Percentiles rank a stretch among this genome's conserved stretches.
Evolutionary conservation across 2,329 filamentous ascomycete species (phyloP).

Genomic region (Verticillium klebahnii): DNA sequence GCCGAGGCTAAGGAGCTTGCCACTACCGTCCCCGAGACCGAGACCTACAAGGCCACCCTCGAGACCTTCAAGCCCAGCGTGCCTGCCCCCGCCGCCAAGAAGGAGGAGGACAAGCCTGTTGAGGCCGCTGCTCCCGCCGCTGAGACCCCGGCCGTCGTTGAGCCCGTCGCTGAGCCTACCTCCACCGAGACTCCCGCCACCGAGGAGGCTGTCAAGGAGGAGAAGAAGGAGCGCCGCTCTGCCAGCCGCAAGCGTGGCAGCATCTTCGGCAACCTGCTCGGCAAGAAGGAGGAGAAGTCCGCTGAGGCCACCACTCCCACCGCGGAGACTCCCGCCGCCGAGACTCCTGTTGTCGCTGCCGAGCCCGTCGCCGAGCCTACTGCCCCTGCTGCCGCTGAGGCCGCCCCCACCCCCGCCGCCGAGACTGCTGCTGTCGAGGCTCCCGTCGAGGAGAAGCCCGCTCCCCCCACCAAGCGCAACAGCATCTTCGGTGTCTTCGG

Average conservation of each 20-base stretch:
- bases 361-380: slow-evolving; percentile 19
- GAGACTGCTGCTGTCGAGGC: slow-evolving; percentile 16
- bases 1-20: slow-evolving; percentile 80
- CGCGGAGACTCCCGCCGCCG: slow-evolving; percentile 26
- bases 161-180: slow-evolving; percentile 21
- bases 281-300: slow-evolving; percentile 49
- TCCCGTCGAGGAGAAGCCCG: slow-evolving; percentile 19
- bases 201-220: slow-evolving; percentile 45
- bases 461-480: slow-evolving; percentile 50
- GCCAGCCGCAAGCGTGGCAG: slow-evolving; percentile 62
- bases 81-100: slow-evolving; percentile 23
- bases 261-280: slow-evolving; percentile 54
- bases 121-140: slow-evolving; percentile 30
- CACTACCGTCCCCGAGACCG: slow-evolving; percentile 67
- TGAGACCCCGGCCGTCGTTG: slow-evolving; percentile 22
- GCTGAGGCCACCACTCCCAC: slow-evolving; percentile 27
- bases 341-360: slow-evolving; percentile 25
- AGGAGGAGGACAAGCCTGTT: slow-evolving; percentile 42
- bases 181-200: slow-evolving; percentile 30
- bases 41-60: slow-evolving; percentile 83
- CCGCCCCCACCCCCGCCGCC: slow-evolving; percentile 22
- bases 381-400: slow-evolving; percentile 23
- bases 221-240: slow-evolving; percentile 55
- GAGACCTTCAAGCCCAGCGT: slow-evolving; percentile 59
- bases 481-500: slow-evolving; percentile 53